Percentiles rank a stretch among this genome's conserved stretches.
These are phyloP conservation scores for Ceratobasidium sp. DNA, from an alignment of 1,284 basidiomycete genomes.

Conservation along the genomic window DNA sequence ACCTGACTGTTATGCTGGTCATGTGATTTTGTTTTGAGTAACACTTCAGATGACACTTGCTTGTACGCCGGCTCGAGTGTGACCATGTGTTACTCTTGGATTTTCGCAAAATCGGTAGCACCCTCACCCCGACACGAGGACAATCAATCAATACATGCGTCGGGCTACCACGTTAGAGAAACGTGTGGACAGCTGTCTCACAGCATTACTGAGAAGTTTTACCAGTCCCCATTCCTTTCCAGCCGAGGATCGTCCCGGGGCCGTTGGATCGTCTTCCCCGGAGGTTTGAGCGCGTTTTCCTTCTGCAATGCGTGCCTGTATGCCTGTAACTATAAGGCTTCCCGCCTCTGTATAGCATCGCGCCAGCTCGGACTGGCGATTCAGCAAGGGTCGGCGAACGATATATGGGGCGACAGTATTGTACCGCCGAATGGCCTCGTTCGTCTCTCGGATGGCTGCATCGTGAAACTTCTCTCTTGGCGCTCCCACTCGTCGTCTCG, in stretches of 20 bases:
- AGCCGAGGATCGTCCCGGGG: background rate
- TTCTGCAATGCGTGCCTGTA: conserved; percentile 15
- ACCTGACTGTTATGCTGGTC: background rate
- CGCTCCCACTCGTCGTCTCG: conserved; percentile 78
- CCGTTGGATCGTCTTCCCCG: background rate
- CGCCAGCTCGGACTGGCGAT: conserved; percentile 64
- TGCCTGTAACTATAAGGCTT: background rate
- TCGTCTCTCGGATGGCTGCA: conserved; percentile 71
- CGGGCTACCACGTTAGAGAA: conserved; percentile 22
- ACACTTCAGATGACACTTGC: conserved; percentile 2
- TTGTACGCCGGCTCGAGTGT: conserved; percentile 12
- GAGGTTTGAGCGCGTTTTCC: background rate
- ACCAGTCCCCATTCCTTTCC: conserved; percentile 5
- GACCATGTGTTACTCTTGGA: conserved; percentile 7
- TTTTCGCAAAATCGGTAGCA: background rate
- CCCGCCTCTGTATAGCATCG: conserved; percentile 60
- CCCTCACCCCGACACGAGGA: conserved; percentile 26
- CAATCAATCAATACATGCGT: conserved; percentile 27
- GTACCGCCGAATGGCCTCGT: conserved; percentile 76
- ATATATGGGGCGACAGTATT: conserved; percentile 80
- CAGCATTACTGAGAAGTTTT: conserved; percentile 16
- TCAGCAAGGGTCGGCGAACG: conserved; percentile 67
- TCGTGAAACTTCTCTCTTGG: conserved; percentile 73
- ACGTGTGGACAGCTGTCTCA: conserved; percentile 30
- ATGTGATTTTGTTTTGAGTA: conserved; percentile 21